phyloP scores from a whole-genome alignment of 108 stramenopile genomes.

The Cyclotella kingstonii region DNA sequence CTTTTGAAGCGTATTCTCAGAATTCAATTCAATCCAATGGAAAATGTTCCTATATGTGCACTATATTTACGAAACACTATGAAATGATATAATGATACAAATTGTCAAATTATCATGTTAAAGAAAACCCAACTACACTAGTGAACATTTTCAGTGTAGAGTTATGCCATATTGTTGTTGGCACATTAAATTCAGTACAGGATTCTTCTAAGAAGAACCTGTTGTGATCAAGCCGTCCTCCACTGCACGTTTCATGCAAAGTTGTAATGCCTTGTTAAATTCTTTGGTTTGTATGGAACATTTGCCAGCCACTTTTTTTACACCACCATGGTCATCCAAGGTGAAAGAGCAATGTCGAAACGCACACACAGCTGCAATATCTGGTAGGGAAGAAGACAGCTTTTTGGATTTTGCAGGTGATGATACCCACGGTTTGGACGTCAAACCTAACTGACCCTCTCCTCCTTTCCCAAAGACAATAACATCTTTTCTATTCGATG shows the following conservation, averaged over 20 bases:
- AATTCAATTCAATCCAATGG: no score
- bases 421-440: constrained; percentile 61
- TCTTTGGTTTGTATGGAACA: constrained; percentile 31
- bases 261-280: constrained; percentile 19
- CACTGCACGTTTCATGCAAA: constrained; percentile 17
- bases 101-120: no score
- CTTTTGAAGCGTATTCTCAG: no score
- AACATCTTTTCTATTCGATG: constrained; percentile 51
- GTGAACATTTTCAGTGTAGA: no score
- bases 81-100: no score
- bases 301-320: constrained; percentile 48
- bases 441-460: constrained; percentile 61
- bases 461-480: constrained; percentile 64
- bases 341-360: constrained; percentile 59
- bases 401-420: constrained; percentile 55
- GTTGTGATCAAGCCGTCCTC: constrained; percentile 16
- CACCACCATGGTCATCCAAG: constrained; percentile 44
- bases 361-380: constrained; percentile 58
- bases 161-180: no score
- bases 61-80: no score
- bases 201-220: no score
- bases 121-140: no score
- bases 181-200: no score
- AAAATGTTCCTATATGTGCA: no score
- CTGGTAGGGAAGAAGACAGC: constrained; percentile 34